phyloP scores from a whole-genome alignment of 441 rosid genomes.

The Pelargonium citronellum region DNA sequence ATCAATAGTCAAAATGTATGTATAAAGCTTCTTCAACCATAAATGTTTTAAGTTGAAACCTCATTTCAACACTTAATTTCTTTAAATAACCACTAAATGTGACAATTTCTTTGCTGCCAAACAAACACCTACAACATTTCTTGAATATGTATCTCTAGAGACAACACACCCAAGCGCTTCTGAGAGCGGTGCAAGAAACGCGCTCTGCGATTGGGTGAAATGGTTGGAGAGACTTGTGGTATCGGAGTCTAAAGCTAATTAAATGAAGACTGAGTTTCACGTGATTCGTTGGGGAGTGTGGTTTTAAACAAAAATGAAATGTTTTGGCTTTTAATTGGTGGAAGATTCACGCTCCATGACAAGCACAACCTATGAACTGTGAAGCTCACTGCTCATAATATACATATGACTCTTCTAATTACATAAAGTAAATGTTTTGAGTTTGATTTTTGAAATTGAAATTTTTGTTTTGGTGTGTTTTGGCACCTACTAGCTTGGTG shows the following conservation, averaged over 20 bases:
- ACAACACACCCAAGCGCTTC: not conserved
- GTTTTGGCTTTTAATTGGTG: not conserved
- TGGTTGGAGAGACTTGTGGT: too few relatives aligned
- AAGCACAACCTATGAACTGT: too few relatives aligned
- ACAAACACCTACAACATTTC: not conserved
- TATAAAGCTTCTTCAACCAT: too few relatives aligned
- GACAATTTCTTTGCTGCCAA: not conserved
- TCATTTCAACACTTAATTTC: too few relatives aligned
- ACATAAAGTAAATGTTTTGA: not conserved
- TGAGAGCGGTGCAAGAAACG: not conserved
- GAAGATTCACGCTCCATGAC: not conserved
- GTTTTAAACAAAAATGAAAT: not conserved
- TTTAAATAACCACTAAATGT: too few relatives aligned
- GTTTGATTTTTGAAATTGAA: slow-evolving; percentile 9
- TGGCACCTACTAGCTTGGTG: not conserved
- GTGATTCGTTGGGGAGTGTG: not conserved
- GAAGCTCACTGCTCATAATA: too few relatives aligned
- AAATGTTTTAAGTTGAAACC: too few relatives aligned
- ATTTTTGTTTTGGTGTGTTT: not conserved
- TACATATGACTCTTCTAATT: not conserved
- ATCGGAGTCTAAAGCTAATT: not conserved
- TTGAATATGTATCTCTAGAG: not conserved
- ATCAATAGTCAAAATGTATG: too few relatives aligned
- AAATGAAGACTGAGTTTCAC: not conserved
- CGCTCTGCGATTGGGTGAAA: not conserved